These are phyloP conservation scores for Isabelozyma rhagii DNA, from an alignment of 805 yeast species.

Conservation along the genomic window DNA sequence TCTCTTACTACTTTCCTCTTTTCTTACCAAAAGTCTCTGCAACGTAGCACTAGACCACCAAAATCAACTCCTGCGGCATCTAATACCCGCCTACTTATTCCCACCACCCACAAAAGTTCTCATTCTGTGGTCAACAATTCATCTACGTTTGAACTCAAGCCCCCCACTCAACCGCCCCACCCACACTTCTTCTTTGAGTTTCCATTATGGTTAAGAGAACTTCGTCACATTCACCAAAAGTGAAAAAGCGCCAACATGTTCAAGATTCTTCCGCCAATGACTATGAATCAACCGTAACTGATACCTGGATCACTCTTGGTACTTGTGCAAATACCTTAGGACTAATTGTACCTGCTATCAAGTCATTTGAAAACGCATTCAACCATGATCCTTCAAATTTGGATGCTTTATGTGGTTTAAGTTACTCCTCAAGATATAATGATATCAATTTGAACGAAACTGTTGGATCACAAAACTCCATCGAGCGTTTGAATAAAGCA, in stretches of 20 bases:
- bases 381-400: slow-evolving; percentile 38
- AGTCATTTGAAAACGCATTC: slow-evolving; percentile 42
- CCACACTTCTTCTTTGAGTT: not conserved
- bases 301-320: slow-evolving; percentile 48
- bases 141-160: not conserved
- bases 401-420: slow-evolving; percentile 42
- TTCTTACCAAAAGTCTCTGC: not conserved
- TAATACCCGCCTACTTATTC: not conserved
- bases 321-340: slow-evolving; percentile 44
- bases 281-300: slow-evolving; percentile 25
- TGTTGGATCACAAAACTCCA: slow-evolving; percentile 36
- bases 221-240: slow-evolving; percentile 1
- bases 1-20: not conserved
- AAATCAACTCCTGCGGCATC: not conserved
- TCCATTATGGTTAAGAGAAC: slow-evolving; percentile 5
- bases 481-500: slow-evolving; percentile 37
- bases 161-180: not conserved
- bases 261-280: not conserved
- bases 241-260: slow-evolving; percentile 3
- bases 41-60: too few relatives aligned
- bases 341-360: slow-evolving; percentile 36
- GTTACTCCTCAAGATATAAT: slow-evolving; percentile 36
- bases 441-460: slow-evolving; percentile 37
- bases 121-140: not conserved
- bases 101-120: not conserved